Conservation (phyloP, 1,284 basidiomycete species). For the Paramarasmius palmivorus region DNA sequence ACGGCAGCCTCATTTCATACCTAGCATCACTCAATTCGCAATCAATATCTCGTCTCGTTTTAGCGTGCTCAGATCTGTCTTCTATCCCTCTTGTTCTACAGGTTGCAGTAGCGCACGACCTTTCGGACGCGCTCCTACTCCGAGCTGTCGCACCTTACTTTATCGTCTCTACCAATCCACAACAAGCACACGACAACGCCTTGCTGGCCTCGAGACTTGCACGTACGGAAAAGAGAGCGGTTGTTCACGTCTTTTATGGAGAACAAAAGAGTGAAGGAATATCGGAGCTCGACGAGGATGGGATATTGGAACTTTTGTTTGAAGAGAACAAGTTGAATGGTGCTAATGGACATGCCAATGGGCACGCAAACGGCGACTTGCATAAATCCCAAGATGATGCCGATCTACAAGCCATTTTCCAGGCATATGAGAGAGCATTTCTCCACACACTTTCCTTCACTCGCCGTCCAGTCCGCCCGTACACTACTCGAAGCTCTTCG, state of each 20-base stretch:
- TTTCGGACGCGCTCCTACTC: slow-evolving; percentile 59
- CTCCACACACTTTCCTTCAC: slow-evolving; percentile 62
- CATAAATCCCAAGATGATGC: slow-evolving; percentile 22
- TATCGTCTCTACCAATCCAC: slow-evolving; percentile 61
- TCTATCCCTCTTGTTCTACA: slow-evolving; percentile 48
- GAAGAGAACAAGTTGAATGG: slow-evolving; percentile 21
- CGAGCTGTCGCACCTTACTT: slow-evolving; percentile 60
- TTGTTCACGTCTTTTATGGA: slow-evolving; percentile 80
- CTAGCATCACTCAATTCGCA: slow-evolving; percentile 33
- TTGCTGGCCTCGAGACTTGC: slow-evolving; percentile 73
- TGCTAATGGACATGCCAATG: slow-evolving; percentile 32
- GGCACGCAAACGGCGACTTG: slow-evolving; percentile 24
- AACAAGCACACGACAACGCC: slow-evolving; percentile 74
- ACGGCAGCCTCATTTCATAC: slow-evolving; percentile 39
- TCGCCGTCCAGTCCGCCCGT: slow-evolving; percentile 60
- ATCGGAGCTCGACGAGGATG: slow-evolving; percentile 58
- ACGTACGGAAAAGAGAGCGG: slow-evolving; percentile 55
- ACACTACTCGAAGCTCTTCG: slow-evolving; percentile 44
- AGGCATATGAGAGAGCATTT: slow-evolving; percentile 64
- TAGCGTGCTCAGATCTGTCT: slow-evolving; percentile 43
- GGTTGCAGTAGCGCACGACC: slow-evolving; percentile 47
- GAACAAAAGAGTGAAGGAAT: slow-evolving; percentile 28
- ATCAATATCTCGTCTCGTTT: slow-evolving; percentile 38
- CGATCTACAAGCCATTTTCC: slow-evolving; percentile 38
- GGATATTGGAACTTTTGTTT: slow-evolving; percentile 59